Percentiles rank a stretch among this genome's conserved stretches.
Evolutionary conservation across 345 rosid species (phyloP).

Genomic region (Gossypium rotundifolium): DNA sequence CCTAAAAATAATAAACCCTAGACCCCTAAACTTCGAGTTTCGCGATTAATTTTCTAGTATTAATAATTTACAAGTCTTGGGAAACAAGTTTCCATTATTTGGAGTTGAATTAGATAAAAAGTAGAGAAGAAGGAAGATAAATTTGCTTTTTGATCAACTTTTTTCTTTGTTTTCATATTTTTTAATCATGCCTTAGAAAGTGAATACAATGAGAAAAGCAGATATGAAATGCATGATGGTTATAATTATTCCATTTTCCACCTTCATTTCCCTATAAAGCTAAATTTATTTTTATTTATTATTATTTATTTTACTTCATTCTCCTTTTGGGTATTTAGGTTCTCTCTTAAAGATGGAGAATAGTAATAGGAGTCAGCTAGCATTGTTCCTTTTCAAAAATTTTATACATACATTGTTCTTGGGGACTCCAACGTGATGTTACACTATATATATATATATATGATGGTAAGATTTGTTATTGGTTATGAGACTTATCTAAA

Average conservation of each 20-base stretch:
- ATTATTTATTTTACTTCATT: neutral
- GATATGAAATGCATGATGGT: conserved; percentile 53
- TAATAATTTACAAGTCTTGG: conserved; percentile 22
- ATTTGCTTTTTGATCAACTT: conserved; percentile 36
- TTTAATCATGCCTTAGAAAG: conserved; percentile 78
- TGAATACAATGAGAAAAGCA: conserved; percentile 76
- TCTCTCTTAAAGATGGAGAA: neutral
- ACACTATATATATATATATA: neutral
- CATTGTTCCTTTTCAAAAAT: too few species aligned
- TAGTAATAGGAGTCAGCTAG: too few species aligned
- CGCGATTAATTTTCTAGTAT: neutral
- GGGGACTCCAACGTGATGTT: neutral
- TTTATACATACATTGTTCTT: neutral
- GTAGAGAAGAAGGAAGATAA: conserved; percentile 20
- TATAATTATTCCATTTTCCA: conserved; percentile 19
- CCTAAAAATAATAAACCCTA: too few species aligned
- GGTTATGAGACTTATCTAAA: too few species aligned
- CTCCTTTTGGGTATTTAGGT: conserved; percentile 23
- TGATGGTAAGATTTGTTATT: too few species aligned
- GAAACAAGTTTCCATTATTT: conserved; percentile 28
- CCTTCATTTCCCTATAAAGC: conserved; percentile 45
- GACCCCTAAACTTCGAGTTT: neutral
- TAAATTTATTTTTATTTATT: conserved; percentile 14
- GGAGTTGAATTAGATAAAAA: conserved; percentile 13
- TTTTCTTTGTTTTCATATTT: conserved; percentile 43